These are phyloP conservation scores for Dictyophora rubrovolvata DNA, from an alignment of 768 basidiomycete species.

Conservation along the genomic window DNA sequence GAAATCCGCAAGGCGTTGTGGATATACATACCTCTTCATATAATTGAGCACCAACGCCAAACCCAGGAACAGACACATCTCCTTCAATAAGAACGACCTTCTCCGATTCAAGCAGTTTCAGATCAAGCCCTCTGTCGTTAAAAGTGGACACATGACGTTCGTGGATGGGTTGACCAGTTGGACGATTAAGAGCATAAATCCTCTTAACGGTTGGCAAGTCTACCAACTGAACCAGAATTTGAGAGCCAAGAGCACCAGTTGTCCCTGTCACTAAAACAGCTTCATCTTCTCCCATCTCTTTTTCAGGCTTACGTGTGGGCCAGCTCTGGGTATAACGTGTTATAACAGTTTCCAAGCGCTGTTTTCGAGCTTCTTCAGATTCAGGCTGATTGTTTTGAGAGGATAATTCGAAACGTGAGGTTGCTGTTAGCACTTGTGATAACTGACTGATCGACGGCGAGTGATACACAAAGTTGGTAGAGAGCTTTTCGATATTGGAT, in stretches of 20 bases:
- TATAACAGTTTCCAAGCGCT: slow-evolving; percentile 10
- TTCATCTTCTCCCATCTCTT: slow-evolving; percentile 10
- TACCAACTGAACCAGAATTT: slow-evolving; percentile 19
- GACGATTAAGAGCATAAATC: slow-evolving; percentile 23
- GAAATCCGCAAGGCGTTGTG: not conserved
- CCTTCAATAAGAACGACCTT: slow-evolving; percentile 30
- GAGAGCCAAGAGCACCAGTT: slow-evolving; percentile 25
- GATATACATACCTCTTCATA: slow-evolving; percentile 18
- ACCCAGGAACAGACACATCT: slow-evolving; percentile 19
- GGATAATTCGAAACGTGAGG: too few relatives aligned
- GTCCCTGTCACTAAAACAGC: slow-evolving; percentile 22
- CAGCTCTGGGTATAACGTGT: slow-evolving; percentile 14
- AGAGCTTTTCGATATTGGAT: slow-evolving; percentile 17
- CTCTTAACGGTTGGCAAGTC: slow-evolving; percentile 7
- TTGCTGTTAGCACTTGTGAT: too few relatives aligned
- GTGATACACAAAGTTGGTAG: slow-evolving; percentile 25
- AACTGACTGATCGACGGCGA: slow-evolving; percentile 27
- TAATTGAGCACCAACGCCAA: slow-evolving; percentile 16
- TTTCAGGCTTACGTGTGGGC: slow-evolving; percentile 2
- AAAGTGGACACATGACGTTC: slow-evolving; percentile 24
- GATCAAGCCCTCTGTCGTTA: slow-evolving; percentile 24
- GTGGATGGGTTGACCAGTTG: not conserved
- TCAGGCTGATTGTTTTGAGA: too few relatives aligned
- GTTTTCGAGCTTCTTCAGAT: too few relatives aligned
- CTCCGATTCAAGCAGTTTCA: slow-evolving; percentile 17